Conservation (phyloP, 768 basidiomycete species). For the Leccinellum luteum region DNA sequence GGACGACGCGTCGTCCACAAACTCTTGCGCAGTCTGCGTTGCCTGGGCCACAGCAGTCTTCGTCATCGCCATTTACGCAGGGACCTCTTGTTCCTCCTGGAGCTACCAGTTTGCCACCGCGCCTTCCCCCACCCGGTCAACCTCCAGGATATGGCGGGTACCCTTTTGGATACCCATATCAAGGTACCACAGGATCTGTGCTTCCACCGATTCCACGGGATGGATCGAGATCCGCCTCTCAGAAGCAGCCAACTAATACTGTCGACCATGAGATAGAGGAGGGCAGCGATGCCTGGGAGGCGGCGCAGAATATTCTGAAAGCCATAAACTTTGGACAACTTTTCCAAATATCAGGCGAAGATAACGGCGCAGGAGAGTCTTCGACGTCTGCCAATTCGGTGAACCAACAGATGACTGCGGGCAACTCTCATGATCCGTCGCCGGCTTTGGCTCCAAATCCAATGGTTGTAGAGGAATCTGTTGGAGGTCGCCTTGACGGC, state of each 20-base stretch:
- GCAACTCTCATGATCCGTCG: conserved; percentile 7
- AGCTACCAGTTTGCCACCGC: conserved; percentile 33
- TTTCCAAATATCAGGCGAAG: conserved; percentile 37
- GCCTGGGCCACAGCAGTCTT: conserved; percentile 26
- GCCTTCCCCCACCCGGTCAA: conserved; percentile 32
- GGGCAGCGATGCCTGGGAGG: conserved; percentile 68
- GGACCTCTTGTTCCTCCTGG: conserved; percentile 41
- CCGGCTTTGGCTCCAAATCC: neutral
- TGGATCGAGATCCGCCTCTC: conserved; percentile 3
- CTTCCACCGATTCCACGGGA: conserved; percentile 1
- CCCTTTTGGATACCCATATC: conserved; percentile 38
- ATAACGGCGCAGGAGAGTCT: conserved; percentile 16
- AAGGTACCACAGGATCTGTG: conserved; percentile 17
- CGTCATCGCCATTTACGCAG: conserved; percentile 59
- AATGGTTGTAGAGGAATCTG: neutral
- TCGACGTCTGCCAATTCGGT: conserved; percentile 2
- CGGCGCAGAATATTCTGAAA: conserved; percentile 73
- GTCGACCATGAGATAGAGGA: conserved; percentile 36
- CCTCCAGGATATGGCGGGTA: conserved; percentile 37
- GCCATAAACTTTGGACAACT: conserved; percentile 71
- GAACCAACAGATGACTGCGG: neutral
- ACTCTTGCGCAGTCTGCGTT: conserved; percentile 34
- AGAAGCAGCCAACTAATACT: conserved; percentile 10
- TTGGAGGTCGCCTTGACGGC: conserved; percentile 5
- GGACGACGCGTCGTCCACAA: conserved; percentile 80